phyloP scores from a whole-genome alignment of 306 rosid species.

The Coriaria nepalensis region DNA sequence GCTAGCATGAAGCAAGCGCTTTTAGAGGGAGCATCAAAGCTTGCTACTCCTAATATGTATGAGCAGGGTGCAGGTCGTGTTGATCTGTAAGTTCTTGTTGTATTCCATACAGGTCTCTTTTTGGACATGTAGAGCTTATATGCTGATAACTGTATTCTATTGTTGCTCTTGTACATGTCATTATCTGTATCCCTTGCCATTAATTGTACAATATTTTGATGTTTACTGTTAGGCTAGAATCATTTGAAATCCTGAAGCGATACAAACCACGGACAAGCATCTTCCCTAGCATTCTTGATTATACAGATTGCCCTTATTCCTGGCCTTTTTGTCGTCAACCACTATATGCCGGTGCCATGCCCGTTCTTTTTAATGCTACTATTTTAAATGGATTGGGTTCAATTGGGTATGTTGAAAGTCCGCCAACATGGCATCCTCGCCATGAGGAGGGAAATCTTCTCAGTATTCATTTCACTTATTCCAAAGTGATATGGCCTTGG shows the following conservation, averaged over 20 bases:
- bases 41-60: conserved; percentile 74
- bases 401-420: conserved; percentile 63
- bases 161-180: background rate
- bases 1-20: conserved; percentile 99
- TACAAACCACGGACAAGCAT: conserved; percentile 86
- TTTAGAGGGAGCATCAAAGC: conserved; percentile 94
- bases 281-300: conserved; percentile 82
- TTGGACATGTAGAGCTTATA: no score
- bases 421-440: conserved; percentile 88
- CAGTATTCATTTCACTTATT: conserved; percentile 80
- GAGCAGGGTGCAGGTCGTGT: conserved; percentile 99
- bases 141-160: no score
- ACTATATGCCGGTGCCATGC: conserved; percentile 95
- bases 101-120: background rate
- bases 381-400: conserved; percentile 98
- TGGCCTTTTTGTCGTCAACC: conserved; percentile 99
- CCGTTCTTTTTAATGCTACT: conserved; percentile 88
- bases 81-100: conserved; percentile 53
- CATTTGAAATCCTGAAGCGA: conserved; percentile 77
- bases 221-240: no score
- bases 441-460: conserved; percentile 84
- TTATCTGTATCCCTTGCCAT: no score
- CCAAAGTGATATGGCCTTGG: conserved; percentile 94
- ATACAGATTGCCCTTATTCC: conserved; percentile 77
- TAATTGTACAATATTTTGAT: no score